These are phyloP conservation scores for Rhynchosporium agropyri DNA, from an alignment of 2,329 filamentous ascomycete genomes.

Conservation along the genomic window DNA sequence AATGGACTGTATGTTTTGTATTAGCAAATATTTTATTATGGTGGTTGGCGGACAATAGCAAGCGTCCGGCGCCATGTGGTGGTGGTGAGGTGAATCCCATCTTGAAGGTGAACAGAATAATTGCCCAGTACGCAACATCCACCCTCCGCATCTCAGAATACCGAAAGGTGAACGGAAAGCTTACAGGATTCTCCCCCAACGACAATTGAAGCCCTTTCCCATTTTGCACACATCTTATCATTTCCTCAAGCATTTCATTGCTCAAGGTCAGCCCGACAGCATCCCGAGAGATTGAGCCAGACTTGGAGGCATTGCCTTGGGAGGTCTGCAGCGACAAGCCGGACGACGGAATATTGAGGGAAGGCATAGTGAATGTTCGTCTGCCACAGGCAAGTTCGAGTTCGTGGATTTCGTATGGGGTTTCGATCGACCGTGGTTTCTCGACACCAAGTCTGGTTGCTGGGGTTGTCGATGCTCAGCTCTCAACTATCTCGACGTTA, in stretches of 20 bases:
- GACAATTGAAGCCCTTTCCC: constrained; percentile 60
- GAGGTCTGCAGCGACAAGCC: constrained; percentile 57
- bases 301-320: constrained; percentile 45
- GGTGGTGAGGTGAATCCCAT: constrained; percentile 17
- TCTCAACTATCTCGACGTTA: constrained; percentile 33
- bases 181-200: constrained; percentile 61
- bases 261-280: constrained; percentile 61
- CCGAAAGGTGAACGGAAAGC: constrained; percentile 41
- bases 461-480: constrained; percentile 25
- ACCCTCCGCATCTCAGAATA: constrained; percentile 9
- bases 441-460: constrained; percentile 33
- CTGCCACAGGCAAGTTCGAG: constrained; percentile 12
- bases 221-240: constrained; percentile 62
- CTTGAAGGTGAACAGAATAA: constrained; percentile 19
- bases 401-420: constrained; percentile 19
- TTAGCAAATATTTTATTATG: constrained; percentile 25
- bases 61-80: constrained; percentile 10
- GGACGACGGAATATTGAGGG: constrained; percentile 58
- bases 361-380: constrained; percentile 49
- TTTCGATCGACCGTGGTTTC: constrained; percentile 23
- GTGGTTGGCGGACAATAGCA: constrained; percentile 22
- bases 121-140: background rate
- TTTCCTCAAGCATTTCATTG: constrained; percentile 61
- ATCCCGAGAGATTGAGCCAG: constrained; percentile 53
- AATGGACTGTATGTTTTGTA: constrained; percentile 49